Evolutionary conservation across 345 rosid genomes (phyloP).

Genomic region (Ceriops decandra): DNA sequence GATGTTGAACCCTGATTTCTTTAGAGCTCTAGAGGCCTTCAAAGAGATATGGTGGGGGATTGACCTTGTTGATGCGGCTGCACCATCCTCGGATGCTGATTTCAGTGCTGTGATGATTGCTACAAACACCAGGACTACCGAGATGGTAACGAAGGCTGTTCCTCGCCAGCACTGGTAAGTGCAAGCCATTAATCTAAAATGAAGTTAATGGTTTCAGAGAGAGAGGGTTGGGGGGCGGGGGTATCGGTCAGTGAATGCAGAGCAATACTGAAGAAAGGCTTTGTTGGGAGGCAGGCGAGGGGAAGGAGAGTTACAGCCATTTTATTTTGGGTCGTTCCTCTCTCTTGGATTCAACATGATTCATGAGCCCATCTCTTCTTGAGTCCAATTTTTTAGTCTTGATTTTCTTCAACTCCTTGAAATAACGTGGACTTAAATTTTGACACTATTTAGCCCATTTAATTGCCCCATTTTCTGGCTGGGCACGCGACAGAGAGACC

Average conservation of each 20-base stretch:
- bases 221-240: neutral
- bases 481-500: too few relatives aligned
- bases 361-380: too few relatives aligned
- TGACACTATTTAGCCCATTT: too few relatives aligned
- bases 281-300: too few relatives aligned
- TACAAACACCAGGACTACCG: slow-evolving; percentile 58
- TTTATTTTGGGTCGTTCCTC: too few relatives aligned
- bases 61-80: slow-evolving; percentile 9
- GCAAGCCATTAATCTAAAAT: slow-evolving; percentile 29
- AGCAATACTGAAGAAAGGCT: too few relatives aligned
- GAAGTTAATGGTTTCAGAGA: neutral
- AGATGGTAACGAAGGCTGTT: slow-evolving; percentile 51
- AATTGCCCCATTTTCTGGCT: too few relatives aligned
- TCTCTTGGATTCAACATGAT: too few relatives aligned
- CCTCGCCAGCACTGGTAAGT: slow-evolving; percentile 48
- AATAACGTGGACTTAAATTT: too few relatives aligned
- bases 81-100: slow-evolving; percentile 19
- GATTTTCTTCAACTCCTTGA: too few relatives aligned
- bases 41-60: slow-evolving; percentile 30
- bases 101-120: slow-evolving; percentile 57
- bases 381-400: too few relatives aligned
- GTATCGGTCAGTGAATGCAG: neutral
- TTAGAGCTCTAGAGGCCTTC: slow-evolving; percentile 53
- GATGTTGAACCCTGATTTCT: slow-evolving; percentile 57
- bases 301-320: too few relatives aligned